phyloP scores from a whole-genome alignment of 805 yeast genomes.

The Wickerhamomyces queroliae region DNA sequence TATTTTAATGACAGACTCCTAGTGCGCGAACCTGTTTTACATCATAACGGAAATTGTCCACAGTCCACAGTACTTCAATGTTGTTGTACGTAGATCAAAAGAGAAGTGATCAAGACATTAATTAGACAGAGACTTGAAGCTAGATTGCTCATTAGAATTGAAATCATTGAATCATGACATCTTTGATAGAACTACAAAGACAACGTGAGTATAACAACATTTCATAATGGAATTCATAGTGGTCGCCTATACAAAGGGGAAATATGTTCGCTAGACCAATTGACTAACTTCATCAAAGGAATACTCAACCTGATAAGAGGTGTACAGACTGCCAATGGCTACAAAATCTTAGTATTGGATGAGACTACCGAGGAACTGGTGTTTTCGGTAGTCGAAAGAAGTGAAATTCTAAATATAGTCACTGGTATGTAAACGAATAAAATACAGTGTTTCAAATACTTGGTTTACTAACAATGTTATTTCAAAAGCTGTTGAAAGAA shows the following conservation, averaged over 20 bases:
- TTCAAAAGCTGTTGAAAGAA: slow-evolving; percentile 53
- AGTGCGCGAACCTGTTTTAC: too few relatives aligned
- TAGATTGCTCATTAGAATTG: too few relatives aligned
- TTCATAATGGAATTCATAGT: too few relatives aligned
- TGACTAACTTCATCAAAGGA: slow-evolving; percentile 16
- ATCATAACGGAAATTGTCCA: too few relatives aligned
- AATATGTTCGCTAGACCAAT: too few relatives aligned
- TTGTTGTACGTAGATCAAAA: too few relatives aligned
- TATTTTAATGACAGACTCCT: too few relatives aligned
- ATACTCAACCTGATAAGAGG: slow-evolving; percentile 31
- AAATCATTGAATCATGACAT: slow-evolving; percentile 24
- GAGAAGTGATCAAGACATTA: background rate
- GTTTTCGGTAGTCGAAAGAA: slow-evolving; percentile 40
- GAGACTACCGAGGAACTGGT: slow-evolving; percentile 44
- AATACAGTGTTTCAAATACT: too few relatives aligned
- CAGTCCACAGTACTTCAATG: too few relatives aligned
- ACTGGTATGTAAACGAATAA: slow-evolving; percentile 27
- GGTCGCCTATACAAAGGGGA: too few relatives aligned
- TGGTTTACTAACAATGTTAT: too few relatives aligned
- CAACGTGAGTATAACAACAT: slow-evolving; percentile 16
- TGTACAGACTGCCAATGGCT: slow-evolving; percentile 37
- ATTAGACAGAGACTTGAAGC: too few relatives aligned
- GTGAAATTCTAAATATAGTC: slow-evolving; percentile 45
- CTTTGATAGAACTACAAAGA: slow-evolving; percentile 32
- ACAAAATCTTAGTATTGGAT: slow-evolving; percentile 53